A percentile compares a stretch with the other conserved stretches of the same genome.
These are phyloP conservation scores for Boletellus sp. DNA, from an alignment of 768 basidiomycete genomes.

Conservation along the genomic window DNA sequence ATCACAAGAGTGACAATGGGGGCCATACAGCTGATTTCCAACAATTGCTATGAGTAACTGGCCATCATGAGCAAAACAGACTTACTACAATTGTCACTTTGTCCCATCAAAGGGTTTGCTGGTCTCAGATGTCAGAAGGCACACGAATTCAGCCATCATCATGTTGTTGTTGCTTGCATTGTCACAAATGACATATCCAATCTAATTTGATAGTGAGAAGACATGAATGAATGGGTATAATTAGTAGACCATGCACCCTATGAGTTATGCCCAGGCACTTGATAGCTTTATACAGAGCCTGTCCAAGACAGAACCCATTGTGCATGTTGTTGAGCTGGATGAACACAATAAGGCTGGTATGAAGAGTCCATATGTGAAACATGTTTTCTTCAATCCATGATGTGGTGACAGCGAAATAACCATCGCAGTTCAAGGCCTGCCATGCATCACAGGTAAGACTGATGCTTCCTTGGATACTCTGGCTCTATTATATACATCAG, in stretches of 20 bases:
- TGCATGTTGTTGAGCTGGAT: constrained; percentile 39
- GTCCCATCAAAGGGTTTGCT: not conserved
- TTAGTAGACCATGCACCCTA: constrained; percentile 23
- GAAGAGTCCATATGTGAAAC: constrained; percentile 23
- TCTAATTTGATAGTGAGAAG: not conserved
- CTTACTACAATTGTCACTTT: not conserved
- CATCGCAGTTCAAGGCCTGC: constrained; percentile 37
- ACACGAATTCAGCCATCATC: too few species aligned
- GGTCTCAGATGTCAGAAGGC: not conserved
- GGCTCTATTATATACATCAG: too few species aligned
- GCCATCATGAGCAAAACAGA: too few species aligned
- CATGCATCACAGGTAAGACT: constrained; percentile 29
- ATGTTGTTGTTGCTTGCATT: too few species aligned
- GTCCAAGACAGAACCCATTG: constrained; percentile 26
- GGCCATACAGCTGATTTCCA: too few species aligned
- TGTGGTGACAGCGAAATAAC: constrained; percentile 38
- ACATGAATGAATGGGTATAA: constrained; percentile 15
- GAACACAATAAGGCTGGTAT: constrained; percentile 33
- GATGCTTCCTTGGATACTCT: too few species aligned
- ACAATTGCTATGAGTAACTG: too few species aligned
- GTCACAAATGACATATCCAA: too few species aligned
- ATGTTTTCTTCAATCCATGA: too few species aligned
- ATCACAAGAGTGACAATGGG: too few species aligned
- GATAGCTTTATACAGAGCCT: too few species aligned
- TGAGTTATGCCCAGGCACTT: constrained; percentile 25